Evolutionary conservation across 345 rosid genomes (phyloP).

Genomic region (Cardamine resedifolia): DNA sequence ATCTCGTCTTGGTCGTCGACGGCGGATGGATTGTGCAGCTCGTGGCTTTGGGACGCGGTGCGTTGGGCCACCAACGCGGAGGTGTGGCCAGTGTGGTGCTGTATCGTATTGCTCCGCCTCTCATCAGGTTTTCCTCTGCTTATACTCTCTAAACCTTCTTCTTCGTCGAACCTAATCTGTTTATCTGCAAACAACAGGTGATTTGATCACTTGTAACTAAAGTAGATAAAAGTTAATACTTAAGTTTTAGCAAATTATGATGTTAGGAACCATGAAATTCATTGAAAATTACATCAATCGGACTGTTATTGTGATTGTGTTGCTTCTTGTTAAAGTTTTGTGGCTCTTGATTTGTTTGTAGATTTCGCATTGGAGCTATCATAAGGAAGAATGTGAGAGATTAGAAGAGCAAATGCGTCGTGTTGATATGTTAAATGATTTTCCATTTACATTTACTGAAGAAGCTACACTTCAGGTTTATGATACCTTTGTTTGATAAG

Average conservation of each 20-base stretch:
- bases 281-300: neutral
- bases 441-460: constrained; percentile 71
- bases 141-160: neutral
- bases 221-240: neutral
- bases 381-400: constrained; percentile 81
- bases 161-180: constrained; percentile 10
- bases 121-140: constrained; percentile 61
- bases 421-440: constrained; percentile 58
- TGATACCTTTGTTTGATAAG: neutral
- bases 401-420: constrained; percentile 76
- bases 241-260: neutral
- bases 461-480: constrained; percentile 68
- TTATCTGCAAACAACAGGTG: neutral
- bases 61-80: constrained; percentile 59
- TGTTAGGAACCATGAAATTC: neutral
- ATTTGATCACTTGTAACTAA: neutral
- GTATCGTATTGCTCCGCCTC: constrained; percentile 81
- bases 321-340: neutral
- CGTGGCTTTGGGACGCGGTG: constrained; percentile 65
- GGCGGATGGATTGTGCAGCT: constrained; percentile 76
- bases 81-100: constrained; percentile 74
- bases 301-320: neutral
- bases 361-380: constrained; percentile 74
- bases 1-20: constrained; percentile 4
- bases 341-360: constrained; percentile 17